Percentiles rank a stretch among this genome's conserved stretches.
These are phyloP conservation scores for Cladosporium velox DNA, from an alignment of 2,329 filamentous ascomycete species.

Conservation along the genomic window DNA sequence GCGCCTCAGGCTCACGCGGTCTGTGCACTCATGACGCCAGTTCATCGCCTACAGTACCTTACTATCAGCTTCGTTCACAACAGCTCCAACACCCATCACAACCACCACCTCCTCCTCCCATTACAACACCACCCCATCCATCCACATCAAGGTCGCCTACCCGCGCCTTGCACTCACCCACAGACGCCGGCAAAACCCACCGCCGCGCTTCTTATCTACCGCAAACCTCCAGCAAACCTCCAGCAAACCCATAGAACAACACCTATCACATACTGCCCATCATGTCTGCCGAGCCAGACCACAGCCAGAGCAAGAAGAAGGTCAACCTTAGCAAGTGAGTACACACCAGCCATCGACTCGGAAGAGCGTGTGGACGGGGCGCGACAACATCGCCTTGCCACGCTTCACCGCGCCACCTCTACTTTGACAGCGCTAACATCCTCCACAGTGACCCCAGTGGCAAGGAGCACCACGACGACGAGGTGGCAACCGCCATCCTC, in stretches of 20 bases:
- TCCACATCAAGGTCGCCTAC: constrained; percentile 11
- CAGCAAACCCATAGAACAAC: constrained; percentile 13
- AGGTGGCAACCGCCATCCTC: constrained; percentile 91
- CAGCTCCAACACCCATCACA: constrained; percentile 13
- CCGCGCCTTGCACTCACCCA: neutral
- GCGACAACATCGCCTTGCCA: constrained; percentile 38
- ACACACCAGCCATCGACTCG: constrained; percentile 6
- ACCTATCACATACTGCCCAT: constrained; percentile 23
- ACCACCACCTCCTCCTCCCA: constrained; percentile 5
- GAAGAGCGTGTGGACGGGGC: neutral
- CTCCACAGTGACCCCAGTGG: constrained; percentile 33
- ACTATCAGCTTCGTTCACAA: neutral
- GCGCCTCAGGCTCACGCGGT: constrained; percentile 1
- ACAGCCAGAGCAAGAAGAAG: constrained; percentile 47
- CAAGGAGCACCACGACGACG: constrained; percentile 68
- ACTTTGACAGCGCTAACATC: constrained; percentile 70
- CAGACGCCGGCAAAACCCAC: neutral
- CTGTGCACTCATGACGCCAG: constrained; percentile 1
- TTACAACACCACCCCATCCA: constrained; percentile 1
- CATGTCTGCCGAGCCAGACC: constrained; percentile 55
- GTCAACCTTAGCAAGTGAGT: constrained; percentile 51
- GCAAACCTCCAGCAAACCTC: neutral
- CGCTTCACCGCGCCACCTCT: constrained; percentile 62
- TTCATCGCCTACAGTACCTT: neutral
- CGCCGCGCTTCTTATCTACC: constrained; percentile 9